Conservation (phyloP, 768 basidiomycete genomes). For the Mycena alexandri region DNA sequence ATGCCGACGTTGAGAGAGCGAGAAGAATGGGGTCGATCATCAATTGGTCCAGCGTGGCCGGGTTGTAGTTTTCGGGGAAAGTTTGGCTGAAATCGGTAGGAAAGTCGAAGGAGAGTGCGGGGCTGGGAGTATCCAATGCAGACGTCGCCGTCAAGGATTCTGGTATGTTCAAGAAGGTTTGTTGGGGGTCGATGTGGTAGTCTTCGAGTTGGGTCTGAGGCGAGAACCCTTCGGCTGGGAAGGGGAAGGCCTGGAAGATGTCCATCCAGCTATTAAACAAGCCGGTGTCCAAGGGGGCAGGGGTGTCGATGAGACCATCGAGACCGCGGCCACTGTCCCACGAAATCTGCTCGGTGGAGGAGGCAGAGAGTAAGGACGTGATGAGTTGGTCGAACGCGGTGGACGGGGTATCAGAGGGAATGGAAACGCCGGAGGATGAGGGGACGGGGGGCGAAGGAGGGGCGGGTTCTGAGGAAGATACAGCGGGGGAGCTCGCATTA, state of each 20-base stretch:
- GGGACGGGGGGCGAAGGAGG: constrained; percentile 14
- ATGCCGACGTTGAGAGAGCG: constrained; percentile 39
- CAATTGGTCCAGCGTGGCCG: constrained; percentile 35
- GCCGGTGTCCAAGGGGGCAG: constrained; percentile 49
- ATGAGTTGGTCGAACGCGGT: constrained; percentile 56
- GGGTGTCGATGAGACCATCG: constrained; percentile 15
- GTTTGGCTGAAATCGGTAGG: constrained; percentile 14
- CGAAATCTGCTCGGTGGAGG: constrained; percentile 35
- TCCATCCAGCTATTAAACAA: constrained; percentile 66
- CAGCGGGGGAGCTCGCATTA: constrained; percentile 21
- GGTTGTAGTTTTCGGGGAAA: constrained; percentile 15
- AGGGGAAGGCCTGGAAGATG: constrained; percentile 60
- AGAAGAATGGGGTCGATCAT: constrained; percentile 50
- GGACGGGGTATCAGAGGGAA: constrained; percentile 17
- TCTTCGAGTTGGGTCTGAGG: constrained; percentile 25
- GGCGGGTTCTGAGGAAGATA: constrained; percentile 16
- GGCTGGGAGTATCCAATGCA: not conserved
- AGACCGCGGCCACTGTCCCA: constrained; percentile 3
- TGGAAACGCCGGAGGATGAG: constrained; percentile 3
- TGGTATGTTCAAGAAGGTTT: constrained; percentile 18
- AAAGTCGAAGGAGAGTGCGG: constrained; percentile 27
- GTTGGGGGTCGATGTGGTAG: constrained; percentile 17
- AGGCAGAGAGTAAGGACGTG: constrained; percentile 53
- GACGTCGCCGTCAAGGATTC: constrained; percentile 3
- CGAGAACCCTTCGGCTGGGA: constrained; percentile 47